phyloP scores from a whole-genome alignment of 139 green algal species.

The Dunaliella sp. region DNA sequence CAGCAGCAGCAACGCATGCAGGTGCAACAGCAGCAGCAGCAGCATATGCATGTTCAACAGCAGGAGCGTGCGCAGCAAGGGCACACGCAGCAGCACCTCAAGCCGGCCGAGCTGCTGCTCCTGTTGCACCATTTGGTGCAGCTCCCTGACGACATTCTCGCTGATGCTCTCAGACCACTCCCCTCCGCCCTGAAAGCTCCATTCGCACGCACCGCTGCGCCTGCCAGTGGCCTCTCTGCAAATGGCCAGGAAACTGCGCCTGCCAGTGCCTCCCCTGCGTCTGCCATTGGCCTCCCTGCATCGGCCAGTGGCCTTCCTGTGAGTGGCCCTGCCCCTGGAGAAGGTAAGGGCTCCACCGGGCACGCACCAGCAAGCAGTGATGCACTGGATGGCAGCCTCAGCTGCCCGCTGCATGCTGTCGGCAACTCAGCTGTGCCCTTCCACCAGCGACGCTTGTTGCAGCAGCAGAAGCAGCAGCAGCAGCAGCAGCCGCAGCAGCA shows the following conservation, averaged over 20 bases:
- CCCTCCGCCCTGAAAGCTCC: background rate
- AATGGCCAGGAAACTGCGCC: background rate
- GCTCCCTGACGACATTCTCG: background rate
- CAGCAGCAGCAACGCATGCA: constrained; percentile 14
- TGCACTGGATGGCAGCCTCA: background rate
- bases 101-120: background rate
- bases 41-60: too few species aligned
- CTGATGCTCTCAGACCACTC: background rate
- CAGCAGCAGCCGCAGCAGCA: background rate
- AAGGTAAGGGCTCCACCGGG: background rate
- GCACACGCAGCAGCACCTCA: background rate
- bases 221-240: background rate
- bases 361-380: background rate
- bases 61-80: background rate
- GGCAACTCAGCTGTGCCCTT: background rate
- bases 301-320: background rate
- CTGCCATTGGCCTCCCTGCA: background rate
- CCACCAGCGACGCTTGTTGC: background rate
- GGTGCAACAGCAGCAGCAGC: constrained; percentile 9
- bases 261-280: background rate
- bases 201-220: background rate
- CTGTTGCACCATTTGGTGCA: background rate
- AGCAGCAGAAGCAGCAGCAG: background rate
- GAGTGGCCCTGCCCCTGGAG: background rate
- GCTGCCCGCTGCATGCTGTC: background rate